phyloP scores from a whole-genome alignment of 2,329 filamentous ascomycete species.

The Cladosporium sp. region DNA sequence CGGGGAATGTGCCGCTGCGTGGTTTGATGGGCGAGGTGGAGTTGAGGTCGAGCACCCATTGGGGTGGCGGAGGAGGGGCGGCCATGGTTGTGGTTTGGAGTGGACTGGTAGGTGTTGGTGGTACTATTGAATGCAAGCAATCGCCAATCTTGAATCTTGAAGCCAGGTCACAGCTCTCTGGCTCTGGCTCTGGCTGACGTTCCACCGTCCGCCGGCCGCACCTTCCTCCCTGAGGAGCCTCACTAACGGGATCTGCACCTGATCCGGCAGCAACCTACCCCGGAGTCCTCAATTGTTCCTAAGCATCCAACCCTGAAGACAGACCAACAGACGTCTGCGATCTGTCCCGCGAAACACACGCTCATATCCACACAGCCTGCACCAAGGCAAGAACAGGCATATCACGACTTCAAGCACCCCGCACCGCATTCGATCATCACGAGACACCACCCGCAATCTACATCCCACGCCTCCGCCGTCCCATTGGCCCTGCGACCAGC shows the following conservation, averaged over 20 bases:
- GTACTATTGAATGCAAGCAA: background rate
- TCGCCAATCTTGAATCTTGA: background rate
- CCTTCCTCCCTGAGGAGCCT: conserved; percentile 3
- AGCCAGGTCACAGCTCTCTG: background rate
- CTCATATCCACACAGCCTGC: background rate
- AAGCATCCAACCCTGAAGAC: background rate
- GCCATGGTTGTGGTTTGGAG: conserved; percentile 6
- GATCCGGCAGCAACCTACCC: conserved; percentile 9
- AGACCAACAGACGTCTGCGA: background rate
- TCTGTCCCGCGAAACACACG: background rate
- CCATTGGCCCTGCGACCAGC: conserved; percentile 13
- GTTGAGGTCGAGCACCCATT: conserved; percentile 83
- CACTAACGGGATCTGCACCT: conserved; percentile 9
- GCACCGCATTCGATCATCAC: conserved; percentile 17
- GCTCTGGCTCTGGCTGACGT: conserved; percentile 2
- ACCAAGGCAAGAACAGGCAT: background rate
- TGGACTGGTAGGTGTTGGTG: background rate
- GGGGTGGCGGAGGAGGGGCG: conserved; percentile 57
- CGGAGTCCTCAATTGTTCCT: conserved; percentile 1
- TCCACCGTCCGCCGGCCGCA: background rate
- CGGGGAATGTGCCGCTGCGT: conserved; percentile 69
- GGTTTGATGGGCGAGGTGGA: conserved; percentile 66
- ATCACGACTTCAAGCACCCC: conserved; percentile 7
- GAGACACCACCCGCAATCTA: conserved; percentile 19
- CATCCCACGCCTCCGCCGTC: conserved; percentile 2